A percentile compares a stretch with the other conserved stretches of the same genome.
Conservation (phyloP, 176 grass and related monocot species). For the Poa pratensis region DNA sequence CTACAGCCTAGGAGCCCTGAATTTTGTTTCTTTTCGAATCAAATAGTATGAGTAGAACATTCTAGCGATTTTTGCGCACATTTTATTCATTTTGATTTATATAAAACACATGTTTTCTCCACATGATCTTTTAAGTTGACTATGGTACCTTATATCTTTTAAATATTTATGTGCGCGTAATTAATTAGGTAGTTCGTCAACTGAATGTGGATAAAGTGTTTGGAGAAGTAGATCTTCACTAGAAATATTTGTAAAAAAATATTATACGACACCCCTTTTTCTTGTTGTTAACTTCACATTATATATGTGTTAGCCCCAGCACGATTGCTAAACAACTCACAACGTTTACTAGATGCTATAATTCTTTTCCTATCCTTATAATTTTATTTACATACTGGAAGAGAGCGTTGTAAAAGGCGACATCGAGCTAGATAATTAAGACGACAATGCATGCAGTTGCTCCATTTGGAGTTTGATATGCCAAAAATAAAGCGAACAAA, state of each 20-base stretch:
- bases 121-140: no score
- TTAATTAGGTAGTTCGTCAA: background rate
- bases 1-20: background rate
- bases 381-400: no score
- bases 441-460: no score
- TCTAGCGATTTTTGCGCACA: background rate
- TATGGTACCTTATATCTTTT: no score
- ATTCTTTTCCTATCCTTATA: no score
- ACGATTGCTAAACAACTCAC: background rate
- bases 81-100: background rate
- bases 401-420: no score
- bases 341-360: no score
- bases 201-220: background rate
- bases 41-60: background rate
- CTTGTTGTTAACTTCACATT: background rate
- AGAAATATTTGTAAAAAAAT: no score
- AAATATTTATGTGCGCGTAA: no score
- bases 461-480: no score
- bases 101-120: background rate
- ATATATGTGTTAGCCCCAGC: background rate
- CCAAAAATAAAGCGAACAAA: constrained; percentile 27
- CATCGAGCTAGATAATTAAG: no score
- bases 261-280: no score
- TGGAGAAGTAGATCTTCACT: background rate
- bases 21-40: background rate